Evolutionary conservation across 2,329 filamentous ascomycete genomes (phyloP).

Genomic region (Tolypocladium pustulatum): DNA sequence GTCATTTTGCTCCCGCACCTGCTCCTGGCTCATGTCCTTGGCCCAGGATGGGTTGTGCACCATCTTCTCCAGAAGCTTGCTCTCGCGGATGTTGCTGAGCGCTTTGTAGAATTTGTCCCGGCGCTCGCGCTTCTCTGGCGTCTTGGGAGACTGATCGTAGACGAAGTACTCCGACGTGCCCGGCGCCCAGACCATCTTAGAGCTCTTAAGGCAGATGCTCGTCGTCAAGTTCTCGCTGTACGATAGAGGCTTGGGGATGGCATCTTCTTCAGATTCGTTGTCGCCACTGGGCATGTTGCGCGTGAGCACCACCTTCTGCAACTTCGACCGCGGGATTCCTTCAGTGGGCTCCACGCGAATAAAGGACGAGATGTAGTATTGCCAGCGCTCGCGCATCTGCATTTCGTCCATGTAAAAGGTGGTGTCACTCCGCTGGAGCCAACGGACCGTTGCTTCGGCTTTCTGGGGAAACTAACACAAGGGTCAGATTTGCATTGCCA

Average conservation of each 20-base stretch:
- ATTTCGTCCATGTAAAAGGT: slow-evolving; percentile 86
- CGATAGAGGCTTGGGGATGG: slow-evolving; percentile 48
- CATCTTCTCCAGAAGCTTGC: slow-evolving; percentile 67
- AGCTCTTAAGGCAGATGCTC: slow-evolving; percentile 67
- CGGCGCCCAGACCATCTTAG: slow-evolving; percentile 68
- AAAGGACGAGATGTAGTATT: slow-evolving; percentile 91
- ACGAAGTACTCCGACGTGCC: slow-evolving; percentile 60
- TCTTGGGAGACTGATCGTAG: slow-evolving; percentile 59
- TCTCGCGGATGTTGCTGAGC: slow-evolving; percentile 51
- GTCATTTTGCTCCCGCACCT: slow-evolving; percentile 65
- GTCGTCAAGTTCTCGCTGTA: slow-evolving; percentile 60
- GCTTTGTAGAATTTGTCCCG: slow-evolving; percentile 41
- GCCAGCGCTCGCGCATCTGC: slow-evolving; percentile 75
- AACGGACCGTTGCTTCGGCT: slow-evolving; percentile 61
- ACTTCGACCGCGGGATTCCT: slow-evolving; percentile 53
- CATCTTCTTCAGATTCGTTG: slow-evolving; percentile 52
- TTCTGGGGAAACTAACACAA: slow-evolving; percentile 50
- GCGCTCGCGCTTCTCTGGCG: slow-evolving; percentile 51
- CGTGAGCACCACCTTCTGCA: slow-evolving; percentile 59
- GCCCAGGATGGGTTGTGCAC: slow-evolving; percentile 74
- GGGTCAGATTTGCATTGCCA: background rate
- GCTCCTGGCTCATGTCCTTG: slow-evolving; percentile 67
- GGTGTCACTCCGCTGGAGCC: slow-evolving; percentile 56
- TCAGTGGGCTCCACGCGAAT: slow-evolving; percentile 83
- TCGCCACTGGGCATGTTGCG: slow-evolving; percentile 58